A percentile compares a stretch with the other conserved stretches of the same genome.
phyloP scores from a whole-genome alignment of 345 rosid genomes.

The Hypericum perforatum region DNA sequence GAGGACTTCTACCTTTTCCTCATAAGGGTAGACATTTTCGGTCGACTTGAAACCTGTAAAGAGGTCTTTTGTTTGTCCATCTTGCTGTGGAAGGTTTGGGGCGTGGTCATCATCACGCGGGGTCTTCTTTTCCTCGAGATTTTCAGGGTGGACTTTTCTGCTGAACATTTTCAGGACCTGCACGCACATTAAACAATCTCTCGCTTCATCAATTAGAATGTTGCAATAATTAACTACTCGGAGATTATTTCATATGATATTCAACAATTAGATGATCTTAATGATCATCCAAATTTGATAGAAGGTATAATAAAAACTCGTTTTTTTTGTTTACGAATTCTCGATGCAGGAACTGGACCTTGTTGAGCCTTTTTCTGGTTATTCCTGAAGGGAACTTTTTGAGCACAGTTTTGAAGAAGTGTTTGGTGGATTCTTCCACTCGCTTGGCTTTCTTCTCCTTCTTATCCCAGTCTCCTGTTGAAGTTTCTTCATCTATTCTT shows the following conservation, averaged over 20 bases:
- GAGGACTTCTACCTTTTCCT: slow-evolving; percentile 29
- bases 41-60: slow-evolving; percentile 18
- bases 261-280: no score
- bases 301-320: no score
- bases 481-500: slow-evolving; percentile 27
- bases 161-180: slow-evolving; percentile 63
- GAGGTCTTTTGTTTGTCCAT: slow-evolving; percentile 20
- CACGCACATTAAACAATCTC: slow-evolving; percentile 13
- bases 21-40: slow-evolving; percentile 19
- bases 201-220: background rate
- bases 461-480: slow-evolving; percentile 13
- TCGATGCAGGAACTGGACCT: slow-evolving; percentile 38
- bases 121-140: slow-evolving; percentile 22
- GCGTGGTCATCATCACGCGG: slow-evolving; percentile 11
- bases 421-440: slow-evolving; percentile 44
- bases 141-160: slow-evolving; percentile 72
- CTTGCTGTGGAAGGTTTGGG: slow-evolving; percentile 19
- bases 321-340: no score
- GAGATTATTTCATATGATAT: no score
- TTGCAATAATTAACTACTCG: no score
- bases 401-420: slow-evolving; percentile 54
- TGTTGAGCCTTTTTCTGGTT: slow-evolving; percentile 47
- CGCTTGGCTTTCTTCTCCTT: slow-evolving; percentile 29
- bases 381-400: slow-evolving; percentile 47
- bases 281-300: no score